phyloP scores from a whole-genome alignment of 2,329 filamentous ascomycete genomes.

The Tympanopsis confertula region DNA sequence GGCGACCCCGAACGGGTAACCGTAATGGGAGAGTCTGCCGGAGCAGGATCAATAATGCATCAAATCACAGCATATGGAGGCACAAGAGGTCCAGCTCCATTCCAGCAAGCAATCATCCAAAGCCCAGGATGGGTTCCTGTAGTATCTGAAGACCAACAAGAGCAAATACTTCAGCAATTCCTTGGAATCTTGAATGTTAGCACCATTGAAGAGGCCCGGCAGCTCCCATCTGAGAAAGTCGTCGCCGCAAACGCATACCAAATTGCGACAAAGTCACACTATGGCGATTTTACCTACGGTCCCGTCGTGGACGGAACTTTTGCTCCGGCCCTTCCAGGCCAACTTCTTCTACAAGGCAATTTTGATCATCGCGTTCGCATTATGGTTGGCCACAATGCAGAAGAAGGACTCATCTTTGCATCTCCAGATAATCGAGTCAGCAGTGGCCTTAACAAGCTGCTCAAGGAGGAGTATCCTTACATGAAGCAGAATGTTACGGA shows the following conservation, averaged over 20 bases:
- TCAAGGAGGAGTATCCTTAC: neutral
- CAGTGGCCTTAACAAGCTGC: neutral
- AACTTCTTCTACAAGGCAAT: neutral
- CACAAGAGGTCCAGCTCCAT: slow-evolving; percentile 25
- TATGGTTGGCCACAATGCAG: neutral
- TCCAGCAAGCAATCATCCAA: slow-evolving; percentile 31
- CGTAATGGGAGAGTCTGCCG: slow-evolving; percentile 41
- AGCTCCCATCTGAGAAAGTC: neutral
- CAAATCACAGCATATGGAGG: slow-evolving; percentile 33
- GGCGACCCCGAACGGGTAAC: slow-evolving; percentile 39
- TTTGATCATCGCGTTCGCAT: neutral
- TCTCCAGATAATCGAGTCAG: neutral
- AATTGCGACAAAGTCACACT: neutral
- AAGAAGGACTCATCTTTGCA: neutral
- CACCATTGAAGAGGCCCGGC: neutral
- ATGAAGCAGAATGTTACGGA: neutral
- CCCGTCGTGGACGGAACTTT: neutral
- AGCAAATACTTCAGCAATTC: neutral
- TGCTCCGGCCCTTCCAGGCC: neutral
- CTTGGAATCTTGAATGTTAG: neutral
- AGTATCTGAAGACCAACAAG: neutral
- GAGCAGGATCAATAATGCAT: slow-evolving; percentile 35
- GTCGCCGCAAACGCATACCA: neutral
- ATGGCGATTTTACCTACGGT: neutral
- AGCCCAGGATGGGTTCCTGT: slow-evolving; percentile 7